Base-by-base conservation (phyloP, 2,329 filamentous ascomycete genomes). In the Nemania abortiva region DNA sequence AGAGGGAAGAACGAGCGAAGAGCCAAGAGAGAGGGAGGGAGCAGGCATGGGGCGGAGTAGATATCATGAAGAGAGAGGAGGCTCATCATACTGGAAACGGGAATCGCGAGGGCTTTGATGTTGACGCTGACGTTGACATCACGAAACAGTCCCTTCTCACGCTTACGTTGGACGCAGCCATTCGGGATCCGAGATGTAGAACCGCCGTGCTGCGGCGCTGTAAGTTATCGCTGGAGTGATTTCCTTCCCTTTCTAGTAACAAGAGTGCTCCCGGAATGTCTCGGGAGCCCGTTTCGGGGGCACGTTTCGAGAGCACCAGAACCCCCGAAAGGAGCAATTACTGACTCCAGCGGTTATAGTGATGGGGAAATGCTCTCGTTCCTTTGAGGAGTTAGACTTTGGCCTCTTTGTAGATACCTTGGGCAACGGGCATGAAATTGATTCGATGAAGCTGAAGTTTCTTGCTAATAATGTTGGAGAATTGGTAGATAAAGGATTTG, bases 121-220 rank as follows among this genome's bases (percentile, higher is more conserved):
- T 50, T 10, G 55, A 29, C 15, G 47, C 65, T 0, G 50, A 74
- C n/a, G 56, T 47, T 22, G 47, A 65, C 47, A 20, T 74, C 15
- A 74, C 75, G 24, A 74, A 66, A 20, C 73, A 75, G 50, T 76
- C 75, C 4, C 66, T 76, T 31, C 58, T 77, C 45, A 57, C 74
- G 31, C 70, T 77, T 2, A 71, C 66, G 39, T 64, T 77, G 22
- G 72, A 74, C 31, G 64, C 63, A 20, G 76, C 76, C 34, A 73
- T 61, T 11, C 70, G 61, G 9, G 73, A 77, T 31, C 75, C 76
- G 6, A 68, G 75, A 39, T 74, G 71, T 34, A 72, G 74, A 39
- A 50, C 53, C 11, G 70, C 71, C 10, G 60, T 71, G 13, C 55
- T 77, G 20, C 58, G 74, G 50, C 70, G 68, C 22, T 62, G n/a